Evolutionary conservation across 495 filamentous ascomycete species (phyloP), one percentile per base, ranked within the genome.

Genomic region (Cercophora samala): DNA sequence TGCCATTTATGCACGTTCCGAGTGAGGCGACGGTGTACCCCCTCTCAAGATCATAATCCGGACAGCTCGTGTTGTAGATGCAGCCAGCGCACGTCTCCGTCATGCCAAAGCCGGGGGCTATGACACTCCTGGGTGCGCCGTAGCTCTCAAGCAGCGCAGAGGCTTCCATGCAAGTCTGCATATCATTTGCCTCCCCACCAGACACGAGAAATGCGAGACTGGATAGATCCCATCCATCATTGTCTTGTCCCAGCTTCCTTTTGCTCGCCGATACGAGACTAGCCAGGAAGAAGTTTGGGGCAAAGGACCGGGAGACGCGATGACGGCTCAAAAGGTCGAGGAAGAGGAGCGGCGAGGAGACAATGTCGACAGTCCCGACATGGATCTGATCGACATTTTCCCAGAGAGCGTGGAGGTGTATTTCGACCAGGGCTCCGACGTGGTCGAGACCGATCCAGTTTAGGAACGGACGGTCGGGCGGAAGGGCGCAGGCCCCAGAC

Each of bases 401-500:
- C 19, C 56, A 68, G 42, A 86, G 70, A 6, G 83, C 83, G 17
- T 74, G 75, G 0, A 88, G 68, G 68, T 87, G 85, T 29, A 82
- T 77, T 63, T 88, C 80, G 0, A 77, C 66, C 8, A 89, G 67
- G 64, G 68, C 78, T 8, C 84, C 85, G 22, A 86, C 85, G 60
- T 89, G 86, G 60, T 87, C 84, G 6, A 86, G 63, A 9, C 75
- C 74, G 46, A 83, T 78, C 85, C 85, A 89, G 68, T 79, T 83
- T 25, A 86, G 64, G 60, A 86, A 83, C 0, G 74, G 62, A 46
- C 63, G 56, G n/a, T 64, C 60, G 29, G 51, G 62, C n/a, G 24
- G 61, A 37, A 68, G 52, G 0, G 11, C n/a, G 54, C 67, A 68
- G 9, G 65, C 51, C 11, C 22, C 11, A 0, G 63, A 42, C 66